Conservation (phyloP, 78 protist genomes). For the Dictyostelium brefeldianum region DNA sequence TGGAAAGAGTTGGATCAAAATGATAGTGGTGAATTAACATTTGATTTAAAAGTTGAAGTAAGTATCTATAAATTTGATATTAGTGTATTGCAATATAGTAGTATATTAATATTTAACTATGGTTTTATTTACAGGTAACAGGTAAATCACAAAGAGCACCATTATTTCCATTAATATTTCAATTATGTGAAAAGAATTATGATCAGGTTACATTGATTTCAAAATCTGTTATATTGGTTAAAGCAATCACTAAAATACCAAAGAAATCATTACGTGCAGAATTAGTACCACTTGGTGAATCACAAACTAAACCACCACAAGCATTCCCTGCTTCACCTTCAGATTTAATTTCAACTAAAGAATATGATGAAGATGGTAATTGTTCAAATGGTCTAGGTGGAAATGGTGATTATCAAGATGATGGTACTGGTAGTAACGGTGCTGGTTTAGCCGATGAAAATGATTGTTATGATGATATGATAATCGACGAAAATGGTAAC, state of each 20-base stretch:
- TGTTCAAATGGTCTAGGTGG: background rate
- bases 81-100: no score
- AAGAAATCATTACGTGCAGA: slow-evolving; percentile 77
- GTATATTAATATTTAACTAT: background rate
- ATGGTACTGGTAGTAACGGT: background rate
- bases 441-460: background rate
- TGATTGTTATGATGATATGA: background rate
- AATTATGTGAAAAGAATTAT: slow-evolving; percentile 72
- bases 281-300: slow-evolving; percentile 65
- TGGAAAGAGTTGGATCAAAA: slow-evolving; percentile 80
- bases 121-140: slow-evolving; percentile 17
- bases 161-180: slow-evolving; percentile 68
- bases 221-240: slow-evolving; percentile 69
- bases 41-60: slow-evolving; percentile 71
- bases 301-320: slow-evolving; percentile 60
- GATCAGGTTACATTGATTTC: slow-evolving; percentile 58
- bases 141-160: slow-evolving; percentile 81
- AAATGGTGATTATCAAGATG: background rate
- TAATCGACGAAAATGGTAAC: background rate
- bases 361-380: slow-evolving; percentile 24
- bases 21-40: slow-evolving; percentile 67
- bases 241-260: slow-evolving; percentile 77
- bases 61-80: background rate
- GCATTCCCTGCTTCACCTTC: slow-evolving; percentile 38
- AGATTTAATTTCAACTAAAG: slow-evolving; percentile 4